Evolutionary conservation across 2,329 filamentous ascomycete species (phyloP), one percentile per base, ranked within the genome.

Genomic region (Leptodontidium sp.): DNA sequence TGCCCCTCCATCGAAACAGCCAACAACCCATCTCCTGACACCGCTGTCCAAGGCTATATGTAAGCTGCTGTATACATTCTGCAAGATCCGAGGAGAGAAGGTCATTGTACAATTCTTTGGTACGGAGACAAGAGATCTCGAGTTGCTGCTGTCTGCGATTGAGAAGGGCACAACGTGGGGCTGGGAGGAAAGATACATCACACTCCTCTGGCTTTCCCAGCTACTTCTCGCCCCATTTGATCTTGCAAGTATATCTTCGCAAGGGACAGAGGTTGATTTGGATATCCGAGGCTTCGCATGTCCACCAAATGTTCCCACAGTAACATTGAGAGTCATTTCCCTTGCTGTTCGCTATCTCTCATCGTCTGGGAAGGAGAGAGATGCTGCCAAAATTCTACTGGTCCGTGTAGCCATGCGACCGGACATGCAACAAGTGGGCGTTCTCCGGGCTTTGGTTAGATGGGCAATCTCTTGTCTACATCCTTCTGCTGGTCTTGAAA

Each of bases 81-180:
- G 94, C 85, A 99, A 99, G 81, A 91, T 98, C 62, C 88, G 96
- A 64, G 95, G 96, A 29, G 90, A 96, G 78, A 98, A 98, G 80
- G 91, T 99, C 63, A 91, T 99, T 74, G 90, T 94, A 64, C 89
- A 93, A 52, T 98, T 98, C 77, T 84, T 99, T 72, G 95, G 92
- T 78, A 97, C 96, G 72, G 96, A 98, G 79, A 91, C 94, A 1
- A 91, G 87, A 76, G 91, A 94, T 76, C 86, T 99, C 15, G 94
- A 97, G 78, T 86, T 91, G 0, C 85, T 99, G 70, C 84, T 98
- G 9, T 85, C 86, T 1, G 90, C 91, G 17, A 88, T 97, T 52
- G 93, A 97, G 76, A 84, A 86, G 40, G 73, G 73, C 50, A 58
- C 24, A 21, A 72, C 74, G 1, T 88, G 91, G 84, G 84, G 85